Base-by-base conservation (phyloP, 345 rosid genomes). In the Raphanus sativus region DNA sequence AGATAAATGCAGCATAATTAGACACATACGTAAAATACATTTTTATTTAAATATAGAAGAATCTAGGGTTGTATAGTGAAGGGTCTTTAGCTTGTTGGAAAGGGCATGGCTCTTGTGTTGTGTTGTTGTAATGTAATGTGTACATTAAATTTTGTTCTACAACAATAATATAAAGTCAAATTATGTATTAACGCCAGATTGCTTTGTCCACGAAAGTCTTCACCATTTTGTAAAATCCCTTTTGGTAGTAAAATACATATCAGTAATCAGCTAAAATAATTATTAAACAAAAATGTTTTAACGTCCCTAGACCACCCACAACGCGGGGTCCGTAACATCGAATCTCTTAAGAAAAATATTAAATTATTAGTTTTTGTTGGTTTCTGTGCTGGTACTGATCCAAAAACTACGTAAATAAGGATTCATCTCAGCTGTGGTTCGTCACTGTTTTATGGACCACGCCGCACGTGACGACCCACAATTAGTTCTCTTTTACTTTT, bases 61-160 rank as follows among this genome's bases (percentile, higher is more conserved):
- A 69, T 5, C 34, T 72, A 78, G 74, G 77, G 25, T 25, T 70
- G 4, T 62, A 77, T 67, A 62, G 77, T 73, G 50, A 73, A 67
- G 26, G 36, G 60, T 66, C 67, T 65, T 62, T 66, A 62, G 74
- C 50, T 50, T 78, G 34, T 36, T 17, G 32, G 6, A 32, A 30
- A 48, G 8, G 5, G 59, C 15, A 32, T 78, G 67, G 69, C 34
- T 34, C 67, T 1, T 24, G 40, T 45, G 12, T 65, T 65, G 42
- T 56, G 38, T 17, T 61, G 62, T 38, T 40, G 75, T 26, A 9
- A 58, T 71, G 63, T 66, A 62, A 59, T 67, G 65, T 79, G 78
- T 79, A 79, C 70, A 79, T 68, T 79, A 62, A 9, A 2, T 62
- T 73, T 62, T 79, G 82, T 73, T 16, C 74, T 67, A 79, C 66